Percentiles rank a stretch among this genome's conserved stretches.
These are phyloP conservation scores for Akanthomyces muscarius DNA, from an alignment of 2,329 filamentous ascomycete species.

Conservation along the genomic window DNA sequence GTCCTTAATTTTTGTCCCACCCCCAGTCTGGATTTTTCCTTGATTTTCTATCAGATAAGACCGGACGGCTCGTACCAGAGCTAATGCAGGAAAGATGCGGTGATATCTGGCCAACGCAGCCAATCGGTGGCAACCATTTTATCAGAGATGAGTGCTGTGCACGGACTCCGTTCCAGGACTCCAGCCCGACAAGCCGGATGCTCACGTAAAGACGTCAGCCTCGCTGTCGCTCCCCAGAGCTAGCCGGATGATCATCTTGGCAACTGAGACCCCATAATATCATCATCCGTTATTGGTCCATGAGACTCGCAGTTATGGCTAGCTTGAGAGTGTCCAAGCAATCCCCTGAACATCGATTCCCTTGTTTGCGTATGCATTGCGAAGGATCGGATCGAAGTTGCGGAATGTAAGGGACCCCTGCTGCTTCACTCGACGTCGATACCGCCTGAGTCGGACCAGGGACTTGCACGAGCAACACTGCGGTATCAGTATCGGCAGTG, in stretches of 20 bases:
- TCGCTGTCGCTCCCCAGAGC: background rate
- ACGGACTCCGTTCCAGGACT: background rate
- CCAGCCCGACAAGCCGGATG: background rate
- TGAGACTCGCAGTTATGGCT: background rate
- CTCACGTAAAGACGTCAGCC: background rate
- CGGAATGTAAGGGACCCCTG: too few relatives aligned
- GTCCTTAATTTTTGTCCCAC: background rate
- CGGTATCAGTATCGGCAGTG: too few relatives aligned
- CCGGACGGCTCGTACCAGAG: background rate
- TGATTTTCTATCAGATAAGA: background rate
- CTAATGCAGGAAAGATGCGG: too few relatives aligned
- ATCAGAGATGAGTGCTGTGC: background rate
- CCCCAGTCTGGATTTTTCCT: background rate
- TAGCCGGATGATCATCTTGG: background rate
- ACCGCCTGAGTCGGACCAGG: too few relatives aligned
- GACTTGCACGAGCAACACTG: too few relatives aligned
- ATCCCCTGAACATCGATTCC: too few relatives aligned
- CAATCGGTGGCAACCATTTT: background rate
- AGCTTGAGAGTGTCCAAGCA: too few relatives aligned
- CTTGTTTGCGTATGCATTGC: too few relatives aligned
- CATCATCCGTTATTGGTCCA: background rate
- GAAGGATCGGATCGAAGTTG: too few relatives aligned
- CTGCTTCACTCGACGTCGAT: too few relatives aligned
- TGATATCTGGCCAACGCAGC: background rate
- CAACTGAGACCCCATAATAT: background rate